These are phyloP conservation scores for Blastobotrys apis DNA, from an alignment of 1,139 yeast species.

Conservation along the genomic window DNA sequence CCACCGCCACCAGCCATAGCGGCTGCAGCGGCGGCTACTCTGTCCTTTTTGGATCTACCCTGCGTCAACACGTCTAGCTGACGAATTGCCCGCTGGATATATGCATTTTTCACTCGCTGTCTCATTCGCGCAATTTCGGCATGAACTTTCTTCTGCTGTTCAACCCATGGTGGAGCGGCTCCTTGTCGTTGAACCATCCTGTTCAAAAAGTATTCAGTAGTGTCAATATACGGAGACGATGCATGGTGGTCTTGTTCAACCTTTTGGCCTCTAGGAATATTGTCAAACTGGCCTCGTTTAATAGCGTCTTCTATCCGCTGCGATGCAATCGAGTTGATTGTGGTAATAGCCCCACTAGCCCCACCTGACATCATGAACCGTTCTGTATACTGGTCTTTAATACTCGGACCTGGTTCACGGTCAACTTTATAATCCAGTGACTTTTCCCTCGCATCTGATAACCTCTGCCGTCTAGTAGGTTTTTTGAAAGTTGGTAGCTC, in stretches of 20 bases:
- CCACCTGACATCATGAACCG: constrained; percentile 48
- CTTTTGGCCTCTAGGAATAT: constrained; percentile 64
- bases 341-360: constrained; percentile 47
- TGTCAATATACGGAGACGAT: constrained; percentile 47
- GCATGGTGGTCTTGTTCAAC: constrained; percentile 42
- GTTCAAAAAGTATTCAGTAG: constrained; percentile 64
- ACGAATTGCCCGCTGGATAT: constrained; percentile 15
- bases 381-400: constrained; percentile 60
- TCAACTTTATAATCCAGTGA: constrained; percentile 57
- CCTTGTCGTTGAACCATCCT: constrained; percentile 73
- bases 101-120: constrained; percentile 15
- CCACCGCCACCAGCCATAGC: background rate
- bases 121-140: constrained; percentile 47
- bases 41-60: background rate
- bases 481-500: constrained; percentile 20
- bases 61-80: background rate
- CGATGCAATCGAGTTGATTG: constrained; percentile 65
- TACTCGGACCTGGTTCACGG: constrained; percentile 39
- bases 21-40: constrained; percentile 1
- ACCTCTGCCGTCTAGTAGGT: constrained; percentile 37
- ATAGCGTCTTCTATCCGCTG: constrained; percentile 70
- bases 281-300: constrained; percentile 63
- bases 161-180: constrained; percentile 85
- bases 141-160: constrained; percentile 61
- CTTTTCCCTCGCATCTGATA: constrained; percentile 58